These are phyloP conservation scores for Trametes hirsuta DNA, from an alignment of 1,284 basidiomycete genomes.

Conservation along the genomic window DNA sequence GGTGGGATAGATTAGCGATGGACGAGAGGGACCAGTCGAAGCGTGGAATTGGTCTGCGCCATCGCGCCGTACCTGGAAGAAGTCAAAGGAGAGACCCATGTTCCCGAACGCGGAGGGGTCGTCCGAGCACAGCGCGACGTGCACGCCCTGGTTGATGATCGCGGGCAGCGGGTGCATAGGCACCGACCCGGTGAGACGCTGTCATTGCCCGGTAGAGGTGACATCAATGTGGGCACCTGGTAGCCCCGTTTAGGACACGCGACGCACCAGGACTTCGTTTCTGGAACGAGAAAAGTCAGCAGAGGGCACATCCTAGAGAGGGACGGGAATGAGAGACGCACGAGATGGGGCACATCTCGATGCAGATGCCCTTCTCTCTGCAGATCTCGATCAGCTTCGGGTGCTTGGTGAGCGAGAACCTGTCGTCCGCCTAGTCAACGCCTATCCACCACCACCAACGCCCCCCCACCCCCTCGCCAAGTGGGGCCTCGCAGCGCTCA, in stretches of 20 bases:
- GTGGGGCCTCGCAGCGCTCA: slow-evolving; percentile 31
- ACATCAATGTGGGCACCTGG: not conserved
- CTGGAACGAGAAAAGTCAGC: slow-evolving; percentile 34
- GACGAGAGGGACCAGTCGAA: too few species aligned
- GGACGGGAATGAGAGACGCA: slow-evolving; percentile 38
- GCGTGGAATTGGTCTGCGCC: too few species aligned
- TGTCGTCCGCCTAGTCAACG: slow-evolving; percentile 26
- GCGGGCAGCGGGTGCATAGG: slow-evolving; percentile 73
- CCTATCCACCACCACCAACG: not conserved
- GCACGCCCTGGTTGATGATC: slow-evolving; percentile 69
- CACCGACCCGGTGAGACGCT: slow-evolving; percentile 76
- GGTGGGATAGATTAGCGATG: not conserved
- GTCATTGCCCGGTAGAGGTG: not conserved
- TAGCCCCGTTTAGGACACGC: not conserved
- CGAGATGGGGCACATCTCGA: slow-evolving; percentile 79
- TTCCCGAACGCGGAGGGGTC: slow-evolving; percentile 80
- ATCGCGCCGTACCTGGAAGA: slow-evolving; percentile 52
- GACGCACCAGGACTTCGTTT: slow-evolving; percentile 67
- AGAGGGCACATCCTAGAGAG: not conserved
- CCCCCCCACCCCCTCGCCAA: not conserved
- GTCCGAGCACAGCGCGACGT: slow-evolving; percentile 71
- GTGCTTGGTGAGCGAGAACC: slow-evolving; percentile 75
- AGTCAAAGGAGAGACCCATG: slow-evolving; percentile 75
- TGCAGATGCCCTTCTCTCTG: slow-evolving; percentile 60
- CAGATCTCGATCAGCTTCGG: slow-evolving; percentile 71